Percentiles rank a stretch among this genome's conserved stretches.
Evolutionary conservation across 805 yeast species (phyloP).

Genomic region (Wickerhamomyces bisporus): DNA sequence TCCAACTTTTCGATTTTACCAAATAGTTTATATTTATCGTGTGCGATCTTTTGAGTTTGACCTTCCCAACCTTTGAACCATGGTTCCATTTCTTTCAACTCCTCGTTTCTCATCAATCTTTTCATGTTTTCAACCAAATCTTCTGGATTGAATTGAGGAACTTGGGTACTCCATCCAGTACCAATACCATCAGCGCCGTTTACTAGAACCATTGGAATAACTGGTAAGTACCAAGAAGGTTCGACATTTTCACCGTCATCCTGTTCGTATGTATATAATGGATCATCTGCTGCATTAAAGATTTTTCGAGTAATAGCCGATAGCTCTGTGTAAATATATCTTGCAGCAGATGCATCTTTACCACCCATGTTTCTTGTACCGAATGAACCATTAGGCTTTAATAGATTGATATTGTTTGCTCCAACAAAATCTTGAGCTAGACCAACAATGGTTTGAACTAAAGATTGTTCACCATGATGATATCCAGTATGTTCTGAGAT

Average conservation of each 20-base stretch:
- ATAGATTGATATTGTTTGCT: slow-evolving; percentile 76
- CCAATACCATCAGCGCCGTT: slow-evolving; percentile 99
- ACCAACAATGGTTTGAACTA: slow-evolving; percentile 86
- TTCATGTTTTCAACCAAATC: slow-evolving; percentile 76
- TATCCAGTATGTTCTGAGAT: slow-evolving; percentile 86
- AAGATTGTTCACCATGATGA: slow-evolving; percentile 91
- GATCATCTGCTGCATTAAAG: slow-evolving; percentile 76
- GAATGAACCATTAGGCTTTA: slow-evolving; percentile 90
- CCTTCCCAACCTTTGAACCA: slow-evolving; percentile 98
- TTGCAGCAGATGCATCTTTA: slow-evolving; percentile 96
- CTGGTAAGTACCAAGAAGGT: slow-evolving; percentile 92
- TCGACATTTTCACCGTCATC: slow-evolving; percentile 94
- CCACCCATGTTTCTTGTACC: slow-evolving; percentile 98
- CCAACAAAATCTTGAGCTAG: slow-evolving; percentile 95
- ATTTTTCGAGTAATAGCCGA: slow-evolving; percentile 68
- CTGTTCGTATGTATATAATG: slow-evolving; percentile 70
- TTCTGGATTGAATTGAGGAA: slow-evolving; percentile 84
- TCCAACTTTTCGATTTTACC: slow-evolving; percentile 83
- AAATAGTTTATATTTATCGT: slow-evolving; percentile 67
- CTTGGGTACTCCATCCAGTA: slow-evolving; percentile 95
- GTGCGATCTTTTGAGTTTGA: slow-evolving; percentile 52
- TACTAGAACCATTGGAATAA: slow-evolving; percentile 90
- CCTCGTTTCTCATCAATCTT: slow-evolving; percentile 68
- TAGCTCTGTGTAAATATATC: slow-evolving; percentile 89
- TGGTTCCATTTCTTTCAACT: slow-evolving; percentile 69